Evolutionary conservation across 2,329 filamentous ascomycete species (phyloP).

Genomic region (Endocalyx cinctus): DNA sequence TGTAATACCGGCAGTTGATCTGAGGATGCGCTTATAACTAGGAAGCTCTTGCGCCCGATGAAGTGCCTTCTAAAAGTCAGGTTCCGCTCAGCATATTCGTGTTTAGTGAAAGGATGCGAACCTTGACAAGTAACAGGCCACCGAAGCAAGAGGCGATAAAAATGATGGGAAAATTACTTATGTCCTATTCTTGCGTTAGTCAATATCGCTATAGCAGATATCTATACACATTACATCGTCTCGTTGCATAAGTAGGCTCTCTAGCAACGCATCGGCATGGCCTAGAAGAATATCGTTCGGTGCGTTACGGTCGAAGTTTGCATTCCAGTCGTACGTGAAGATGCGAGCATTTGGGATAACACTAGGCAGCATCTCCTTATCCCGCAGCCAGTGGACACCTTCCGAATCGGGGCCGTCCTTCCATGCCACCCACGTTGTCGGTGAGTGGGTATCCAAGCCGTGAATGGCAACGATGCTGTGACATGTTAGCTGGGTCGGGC

Average conservation of each 20-base stretch:
- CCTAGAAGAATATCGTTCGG: background rate
- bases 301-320: background rate
- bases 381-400: too few relatives aligned
- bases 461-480: too few relatives aligned
- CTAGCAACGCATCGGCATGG: conserved; percentile 1
- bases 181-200: background rate
- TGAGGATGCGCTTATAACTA: background rate
- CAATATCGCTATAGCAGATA: too few relatives aligned
- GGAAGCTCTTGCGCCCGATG: background rate
- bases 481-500: too few relatives aligned
- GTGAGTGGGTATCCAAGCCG: too few relatives aligned
- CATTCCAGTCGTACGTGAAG: conserved; percentile 2
- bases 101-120: background rate
- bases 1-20: background rate
- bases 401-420: too few relatives aligned
- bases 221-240: background rate
- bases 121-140: conserved; percentile 1
- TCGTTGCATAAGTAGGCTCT: background rate
- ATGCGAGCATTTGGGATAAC: too few relatives aligned
- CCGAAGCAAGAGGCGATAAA: conserved; percentile 3
- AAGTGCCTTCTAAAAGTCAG: background rate
- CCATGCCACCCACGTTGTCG: too few relatives aligned
- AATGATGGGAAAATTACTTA: background rate
- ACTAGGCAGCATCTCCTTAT: too few relatives aligned
- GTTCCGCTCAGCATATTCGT: background rate